Percentiles rank a stretch among this genome's conserved stretches.
These are phyloP conservation scores for Pichia insulana DNA, from an alignment of 805 yeast genomes.

Conservation along the genomic window DNA sequence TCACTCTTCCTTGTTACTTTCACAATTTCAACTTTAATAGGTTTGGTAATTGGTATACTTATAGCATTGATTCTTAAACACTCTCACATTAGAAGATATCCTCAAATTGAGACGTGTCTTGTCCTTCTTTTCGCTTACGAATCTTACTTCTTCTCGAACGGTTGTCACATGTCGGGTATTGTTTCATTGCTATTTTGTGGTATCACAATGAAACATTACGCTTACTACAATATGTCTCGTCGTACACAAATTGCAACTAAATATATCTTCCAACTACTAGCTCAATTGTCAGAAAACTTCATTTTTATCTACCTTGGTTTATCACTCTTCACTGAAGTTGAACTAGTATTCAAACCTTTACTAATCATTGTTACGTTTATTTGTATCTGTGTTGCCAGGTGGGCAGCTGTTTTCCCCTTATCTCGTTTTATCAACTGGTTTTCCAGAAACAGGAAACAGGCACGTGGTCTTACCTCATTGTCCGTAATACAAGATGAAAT, in stretches of 20 bases:
- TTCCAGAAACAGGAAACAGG: constrained; percentile 48
- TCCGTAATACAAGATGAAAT: constrained; percentile 66
- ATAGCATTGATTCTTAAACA: constrained; percentile 88
- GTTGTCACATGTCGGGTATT: constrained; percentile 99
- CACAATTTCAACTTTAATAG: constrained; percentile 83
- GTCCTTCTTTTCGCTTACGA: constrained; percentile 88
- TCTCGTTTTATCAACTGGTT: constrained; percentile 79
- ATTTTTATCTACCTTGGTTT: constrained; percentile 92
- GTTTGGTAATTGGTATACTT: constrained; percentile 76
- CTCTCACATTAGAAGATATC: constrained; percentile 85
- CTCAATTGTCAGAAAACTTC: constrained; percentile 93
- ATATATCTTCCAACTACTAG: constrained; percentile 86
- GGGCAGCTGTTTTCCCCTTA: constrained; percentile 96
- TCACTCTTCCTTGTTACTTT: constrained; percentile 91
- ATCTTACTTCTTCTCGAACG: constrained; percentile 94
- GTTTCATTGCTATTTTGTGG: constrained; percentile 94
- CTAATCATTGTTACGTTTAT: constrained; percentile 83
- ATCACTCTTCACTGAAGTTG: constrained; percentile 92
- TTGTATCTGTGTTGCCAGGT: constrained; percentile 89
- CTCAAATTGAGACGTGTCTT: constrained; percentile 94
- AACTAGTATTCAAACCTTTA: constrained; percentile 87
- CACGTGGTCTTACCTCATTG: constrained; percentile 32
- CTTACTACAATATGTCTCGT: constrained; percentile 94
- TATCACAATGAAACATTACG: constrained; percentile 92
- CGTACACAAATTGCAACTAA: constrained; percentile 95